A percentile compares a stretch with the other conserved stretches of the same genome.
Conservation (phyloP, 2,329 filamentous ascomycete genomes). For the Paecilomyces sp. region DNA sequence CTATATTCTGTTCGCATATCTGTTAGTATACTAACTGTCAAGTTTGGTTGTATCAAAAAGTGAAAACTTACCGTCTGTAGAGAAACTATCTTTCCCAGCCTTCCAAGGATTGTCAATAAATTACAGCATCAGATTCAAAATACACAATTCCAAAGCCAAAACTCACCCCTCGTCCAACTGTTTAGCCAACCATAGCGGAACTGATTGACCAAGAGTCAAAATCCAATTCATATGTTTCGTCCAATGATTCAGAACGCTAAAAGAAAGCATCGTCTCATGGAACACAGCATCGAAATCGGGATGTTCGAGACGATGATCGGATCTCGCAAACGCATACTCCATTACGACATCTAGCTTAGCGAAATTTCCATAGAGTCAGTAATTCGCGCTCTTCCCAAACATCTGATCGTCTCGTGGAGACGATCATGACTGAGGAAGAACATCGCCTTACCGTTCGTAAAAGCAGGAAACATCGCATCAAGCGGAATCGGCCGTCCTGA, state of each 20-base stretch:
- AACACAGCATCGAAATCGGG: conserved; percentile 4
- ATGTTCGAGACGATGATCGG: conserved; percentile 4
- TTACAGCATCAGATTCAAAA: neutral
- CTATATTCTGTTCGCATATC: neutral
- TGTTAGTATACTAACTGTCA: neutral
- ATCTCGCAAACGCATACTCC: neutral
- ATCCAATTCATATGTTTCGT: conserved; percentile 3
- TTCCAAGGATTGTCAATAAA: neutral
- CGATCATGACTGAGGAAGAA: neutral
- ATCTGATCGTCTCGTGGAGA: neutral
- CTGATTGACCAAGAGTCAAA: neutral
- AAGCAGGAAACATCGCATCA: neutral
- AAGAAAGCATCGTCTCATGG: neutral
- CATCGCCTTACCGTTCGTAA: neutral
- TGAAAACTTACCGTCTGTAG: neutral
- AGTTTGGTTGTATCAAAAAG: neutral
- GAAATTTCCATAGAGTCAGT: neutral
- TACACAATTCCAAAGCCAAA: neutral
- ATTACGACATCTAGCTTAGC: neutral
- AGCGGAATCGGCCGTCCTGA: neutral
- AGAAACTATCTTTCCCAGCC: neutral
- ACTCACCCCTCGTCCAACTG: neutral
- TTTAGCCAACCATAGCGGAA: neutral
- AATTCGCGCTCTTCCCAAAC: neutral
- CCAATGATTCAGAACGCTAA: neutral